Evolutionary conservation across 169 alveolate genomes (phyloP).

Genomic region (Cryptosporidium baileyi): DNA sequence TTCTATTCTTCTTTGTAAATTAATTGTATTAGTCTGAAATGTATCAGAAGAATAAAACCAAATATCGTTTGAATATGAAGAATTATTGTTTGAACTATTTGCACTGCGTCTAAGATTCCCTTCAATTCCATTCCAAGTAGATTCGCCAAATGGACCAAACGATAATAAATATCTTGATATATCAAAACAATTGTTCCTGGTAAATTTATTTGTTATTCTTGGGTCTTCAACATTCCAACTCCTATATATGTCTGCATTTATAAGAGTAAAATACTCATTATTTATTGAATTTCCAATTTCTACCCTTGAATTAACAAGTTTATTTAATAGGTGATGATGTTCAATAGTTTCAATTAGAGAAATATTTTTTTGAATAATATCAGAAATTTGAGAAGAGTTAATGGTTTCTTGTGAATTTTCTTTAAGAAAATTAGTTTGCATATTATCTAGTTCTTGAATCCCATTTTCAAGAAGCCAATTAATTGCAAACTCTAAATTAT

Average conservation of each 20-base stretch:
- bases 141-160: slow-evolving; percentile 30
- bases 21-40: not conserved
- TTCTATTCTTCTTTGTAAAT: not conserved
- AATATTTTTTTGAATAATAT: not conserved
- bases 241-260: not conserved
- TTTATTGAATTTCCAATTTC: not conserved
- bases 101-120: not conserved
- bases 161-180: not conserved
- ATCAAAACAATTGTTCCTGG: not conserved
- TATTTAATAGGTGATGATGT: not conserved
- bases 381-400: not conserved
- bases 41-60: not conserved
- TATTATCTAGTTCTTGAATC: slow-evolving; percentile 45
- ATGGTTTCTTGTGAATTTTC: not conserved
- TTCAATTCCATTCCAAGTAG: not conserved
- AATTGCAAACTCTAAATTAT: slow-evolving; percentile 72
- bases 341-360: not conserved
- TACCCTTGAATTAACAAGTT: not conserved
- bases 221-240: not conserved
- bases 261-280: not conserved
- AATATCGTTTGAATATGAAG: not conserved
- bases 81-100: not conserved
- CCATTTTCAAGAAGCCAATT: slow-evolving; percentile 74
- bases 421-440: not conserved
- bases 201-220: not conserved